phyloP scores from a whole-genome alignment of 352 stramenopile species.

The Pythium aquatile region DNA sequence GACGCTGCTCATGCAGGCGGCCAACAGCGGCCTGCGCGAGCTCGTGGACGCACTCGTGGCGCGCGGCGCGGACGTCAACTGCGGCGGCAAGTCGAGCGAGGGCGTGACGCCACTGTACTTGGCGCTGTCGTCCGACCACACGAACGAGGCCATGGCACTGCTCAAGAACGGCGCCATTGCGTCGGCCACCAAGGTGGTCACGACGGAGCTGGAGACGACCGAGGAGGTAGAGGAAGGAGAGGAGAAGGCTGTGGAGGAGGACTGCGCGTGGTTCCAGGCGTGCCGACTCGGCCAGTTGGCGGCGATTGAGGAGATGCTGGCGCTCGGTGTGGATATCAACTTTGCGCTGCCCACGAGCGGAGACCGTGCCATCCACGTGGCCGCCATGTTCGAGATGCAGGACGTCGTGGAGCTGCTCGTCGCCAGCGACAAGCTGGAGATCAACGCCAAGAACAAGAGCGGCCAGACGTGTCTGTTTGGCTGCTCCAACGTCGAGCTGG shows the following conservation, averaged over 20 bases:
- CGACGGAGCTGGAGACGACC: conserved; percentile 33
- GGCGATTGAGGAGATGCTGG: conserved; percentile 79
- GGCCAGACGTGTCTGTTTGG: conserved; percentile 82
- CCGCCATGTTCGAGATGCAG: conserved; percentile 84
- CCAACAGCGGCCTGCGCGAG: conserved; percentile 64
- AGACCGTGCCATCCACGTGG: conserved; percentile 75
- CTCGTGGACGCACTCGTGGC: conserved; percentile 55
- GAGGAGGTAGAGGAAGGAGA: conserved; percentile 26
- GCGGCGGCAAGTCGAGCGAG: conserved; percentile 42
- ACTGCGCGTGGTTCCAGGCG: conserved; percentile 77
- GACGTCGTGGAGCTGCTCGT: conserved; percentile 75
- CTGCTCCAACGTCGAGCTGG: conserved; percentile 72
- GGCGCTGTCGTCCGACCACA: conserved; percentile 73
- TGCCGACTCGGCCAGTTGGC: conserved; percentile 65
- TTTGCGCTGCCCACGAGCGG: conserved; percentile 58
- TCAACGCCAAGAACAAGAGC: conserved; percentile 70
- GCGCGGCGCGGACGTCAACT: conserved; percentile 63
- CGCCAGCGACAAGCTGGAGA: conserved; percentile 41
- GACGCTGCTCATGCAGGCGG: conserved; percentile 85
- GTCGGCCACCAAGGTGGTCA: conserved; percentile 69
- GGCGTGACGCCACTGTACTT: conserved; percentile 66
- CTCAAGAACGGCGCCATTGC: conserved; percentile 65
- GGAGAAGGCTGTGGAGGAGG: conserved; percentile 47
- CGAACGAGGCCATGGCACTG: conserved; percentile 60
- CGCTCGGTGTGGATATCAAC: conserved; percentile 65